Evolutionary conservation across 1,284 basidiomycete species (phyloP).

Genomic region (Papiliotrema nemorosa): DNA sequence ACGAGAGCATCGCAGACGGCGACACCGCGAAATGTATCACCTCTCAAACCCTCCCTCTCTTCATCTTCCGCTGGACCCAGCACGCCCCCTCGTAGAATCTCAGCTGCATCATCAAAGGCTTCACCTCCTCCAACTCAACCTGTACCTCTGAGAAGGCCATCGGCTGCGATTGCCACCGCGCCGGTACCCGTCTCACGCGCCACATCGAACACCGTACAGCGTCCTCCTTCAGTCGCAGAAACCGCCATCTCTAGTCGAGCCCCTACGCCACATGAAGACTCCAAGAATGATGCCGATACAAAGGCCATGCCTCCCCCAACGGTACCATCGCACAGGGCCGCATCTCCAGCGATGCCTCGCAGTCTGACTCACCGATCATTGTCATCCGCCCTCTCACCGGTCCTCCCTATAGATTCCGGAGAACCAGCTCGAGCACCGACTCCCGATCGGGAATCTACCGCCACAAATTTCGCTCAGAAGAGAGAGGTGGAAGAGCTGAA

Average conservation of each 20-base stretch:
- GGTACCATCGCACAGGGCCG: background rate
- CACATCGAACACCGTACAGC: conserved; percentile 8
- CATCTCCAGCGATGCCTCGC: background rate
- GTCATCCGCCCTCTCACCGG: conserved; percentile 11
- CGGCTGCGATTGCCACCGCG: conserved; percentile 7
- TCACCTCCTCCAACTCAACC: background rate
- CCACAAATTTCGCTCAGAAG: conserved; percentile 29
- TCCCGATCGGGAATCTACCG: conserved; percentile 12
- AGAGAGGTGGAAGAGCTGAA: conserved; percentile 69
- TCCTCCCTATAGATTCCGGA: background rate
- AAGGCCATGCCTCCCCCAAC: conserved; percentile 13
- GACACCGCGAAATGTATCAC: conserved; percentile 13
- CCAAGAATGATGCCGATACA: background rate
- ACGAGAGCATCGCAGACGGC: conserved; percentile 16
- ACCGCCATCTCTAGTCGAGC: background rate
- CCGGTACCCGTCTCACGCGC: conserved; percentile 6
- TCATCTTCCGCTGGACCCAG: background rate
- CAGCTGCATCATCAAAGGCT: background rate
- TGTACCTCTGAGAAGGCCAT: background rate
- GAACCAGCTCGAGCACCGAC: background rate
- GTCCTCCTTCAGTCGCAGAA: conserved; percentile 25
- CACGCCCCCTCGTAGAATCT: conserved; percentile 2
- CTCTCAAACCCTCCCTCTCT: conserved; percentile 12
- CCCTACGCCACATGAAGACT: background rate
- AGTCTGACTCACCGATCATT: conserved; percentile 8